Conservation (phyloP, 2,329 filamentous ascomycete species). For the Ophiocordyceps camponoti-floridani region DNA sequence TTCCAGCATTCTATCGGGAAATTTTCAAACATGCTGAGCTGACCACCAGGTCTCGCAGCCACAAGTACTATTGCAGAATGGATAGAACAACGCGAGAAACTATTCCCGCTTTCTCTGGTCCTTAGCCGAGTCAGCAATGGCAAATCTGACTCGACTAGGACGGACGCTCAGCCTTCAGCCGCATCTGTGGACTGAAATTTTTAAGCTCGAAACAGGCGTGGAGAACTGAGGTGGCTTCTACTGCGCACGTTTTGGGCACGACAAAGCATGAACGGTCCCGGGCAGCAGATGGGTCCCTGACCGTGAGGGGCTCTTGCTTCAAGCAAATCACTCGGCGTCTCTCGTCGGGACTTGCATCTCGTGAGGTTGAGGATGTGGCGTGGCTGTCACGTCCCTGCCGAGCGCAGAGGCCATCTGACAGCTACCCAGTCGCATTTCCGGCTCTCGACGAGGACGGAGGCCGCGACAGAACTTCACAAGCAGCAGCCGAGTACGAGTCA, state of each 20-base stretch:
- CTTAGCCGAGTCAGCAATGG: not conserved
- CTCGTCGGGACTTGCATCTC: not conserved
- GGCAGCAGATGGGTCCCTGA: too few species aligned
- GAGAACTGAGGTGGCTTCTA: not conserved
- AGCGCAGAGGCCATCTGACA: not conserved
- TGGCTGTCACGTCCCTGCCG: not conserved
- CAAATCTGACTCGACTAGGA: not conserved
- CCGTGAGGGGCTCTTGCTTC: not conserved
- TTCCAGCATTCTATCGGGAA: too few species aligned
- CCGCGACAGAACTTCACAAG: not conserved
- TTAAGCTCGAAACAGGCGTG: not conserved
- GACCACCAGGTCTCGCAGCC: too few species aligned
- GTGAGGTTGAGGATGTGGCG: not conserved
- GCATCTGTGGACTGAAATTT: too few species aligned
- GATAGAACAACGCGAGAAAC: not conserved
- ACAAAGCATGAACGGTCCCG: too few species aligned
- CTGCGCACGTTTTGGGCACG: too few species aligned
- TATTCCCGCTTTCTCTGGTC: not conserved
- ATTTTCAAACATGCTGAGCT: too few species aligned
- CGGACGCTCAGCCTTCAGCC: not conserved
- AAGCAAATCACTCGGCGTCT: not conserved
- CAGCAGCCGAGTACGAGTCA: not conserved
- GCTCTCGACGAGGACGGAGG: not conserved
- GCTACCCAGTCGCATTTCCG: not conserved
- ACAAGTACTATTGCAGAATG: too few species aligned